Base-by-base conservation (phyloP, 768 basidiomycete genomes). In the Mycena belliarum region DNA sequence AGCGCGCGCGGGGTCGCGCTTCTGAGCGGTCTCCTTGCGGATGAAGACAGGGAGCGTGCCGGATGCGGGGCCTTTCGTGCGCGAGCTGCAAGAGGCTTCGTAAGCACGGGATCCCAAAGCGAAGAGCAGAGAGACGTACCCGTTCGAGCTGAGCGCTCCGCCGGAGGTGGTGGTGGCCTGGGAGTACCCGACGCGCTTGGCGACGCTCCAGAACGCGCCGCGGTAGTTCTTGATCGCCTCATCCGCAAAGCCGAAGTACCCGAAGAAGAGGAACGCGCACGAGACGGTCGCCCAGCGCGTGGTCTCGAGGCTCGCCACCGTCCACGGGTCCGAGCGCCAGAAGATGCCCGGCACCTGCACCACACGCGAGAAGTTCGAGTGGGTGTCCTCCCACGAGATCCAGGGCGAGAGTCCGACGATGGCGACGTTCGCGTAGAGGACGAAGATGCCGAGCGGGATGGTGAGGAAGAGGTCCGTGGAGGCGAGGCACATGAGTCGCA, bases 171-270 rank as follows among this genome's bases (percentile, higher is more conserved):
- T 45, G 12, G 42, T 40, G 9, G 49, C 56, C 21, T 4, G 14
- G 11, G 56, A 40, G 28, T 53, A 53, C 15, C 72, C 71, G 23
- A 72, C 48, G 28, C 66, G 68, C 52, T 69, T 70, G 32, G 71
- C 68, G n/a, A 79, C 68, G 11, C 75, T 72, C 32, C 54, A 41
- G 58, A 77, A 69, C 0, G 73, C 76, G 7, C 68, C 66, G 11
- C 74, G 70, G 64, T 88, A 88, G 60, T 83, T 71, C 65, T 75
- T 79, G 55, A 76, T 72, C 25, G 86, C 85, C 65, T 88, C 87
- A 24, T 79, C 77, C 11, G 81, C 82, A 49, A 87, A 81, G 2
- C 86, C 87, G 65, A 89, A 89, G 74, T 85, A 82, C n/a, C 68
- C 69, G 65, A 88, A 89, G 74, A 89, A 88, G 41, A 81, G 15